These are phyloP conservation scores for Misopates orontium DNA, from an alignment of 257 asterid species.

Conservation along the genomic window DNA sequence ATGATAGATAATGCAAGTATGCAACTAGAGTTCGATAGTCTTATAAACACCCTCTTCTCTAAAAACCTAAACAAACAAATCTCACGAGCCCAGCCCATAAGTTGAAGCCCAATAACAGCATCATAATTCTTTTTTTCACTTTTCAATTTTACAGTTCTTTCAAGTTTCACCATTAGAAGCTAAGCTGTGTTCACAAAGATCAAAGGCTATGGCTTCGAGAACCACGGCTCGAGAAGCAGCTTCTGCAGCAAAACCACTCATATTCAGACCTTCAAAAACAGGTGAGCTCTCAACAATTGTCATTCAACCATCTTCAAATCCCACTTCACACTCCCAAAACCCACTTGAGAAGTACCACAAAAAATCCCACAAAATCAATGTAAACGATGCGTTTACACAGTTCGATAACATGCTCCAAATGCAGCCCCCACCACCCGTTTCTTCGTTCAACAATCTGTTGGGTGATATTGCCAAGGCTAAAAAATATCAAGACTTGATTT, in stretches of 20 bases:
- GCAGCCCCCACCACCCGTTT: slow-evolving; percentile 44
- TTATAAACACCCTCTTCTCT: too few species aligned
- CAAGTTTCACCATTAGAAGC: background rate
- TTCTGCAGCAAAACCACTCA: slow-evolving; percentile 29
- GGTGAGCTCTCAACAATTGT: slow-evolving; percentile 37
- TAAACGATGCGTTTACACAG: slow-evolving; percentile 33
- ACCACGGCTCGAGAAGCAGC: slow-evolving; percentile 32
- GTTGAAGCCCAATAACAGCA: background rate
- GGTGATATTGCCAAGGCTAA: slow-evolving; percentile 51
- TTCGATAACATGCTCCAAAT: slow-evolving; percentile 52
- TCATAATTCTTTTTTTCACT: background rate
- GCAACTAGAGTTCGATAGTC: too few species aligned
- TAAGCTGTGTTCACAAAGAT: too few species aligned
- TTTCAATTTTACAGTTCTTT: background rate
- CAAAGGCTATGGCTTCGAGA: slow-evolving; percentile 49
- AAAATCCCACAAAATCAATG: slow-evolving; percentile 24
- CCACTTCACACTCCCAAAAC: slow-evolving; percentile 15
- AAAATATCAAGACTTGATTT: slow-evolving; percentile 37
- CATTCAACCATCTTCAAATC: slow-evolving; percentile 13
- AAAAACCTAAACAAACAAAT: background rate
- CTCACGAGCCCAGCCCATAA: background rate
- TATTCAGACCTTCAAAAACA: slow-evolving; percentile 26
- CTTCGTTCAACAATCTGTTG: slow-evolving; percentile 50
- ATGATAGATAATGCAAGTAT: too few species aligned
- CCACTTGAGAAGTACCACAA: slow-evolving; percentile 31